A percentile compares a stretch with the other conserved stretches of the same genome.
These are phyloP conservation scores for Sclerotinia subarctica DNA, from an alignment of 2,329 filamentous ascomycete species.

Conservation along the genomic window DNA sequence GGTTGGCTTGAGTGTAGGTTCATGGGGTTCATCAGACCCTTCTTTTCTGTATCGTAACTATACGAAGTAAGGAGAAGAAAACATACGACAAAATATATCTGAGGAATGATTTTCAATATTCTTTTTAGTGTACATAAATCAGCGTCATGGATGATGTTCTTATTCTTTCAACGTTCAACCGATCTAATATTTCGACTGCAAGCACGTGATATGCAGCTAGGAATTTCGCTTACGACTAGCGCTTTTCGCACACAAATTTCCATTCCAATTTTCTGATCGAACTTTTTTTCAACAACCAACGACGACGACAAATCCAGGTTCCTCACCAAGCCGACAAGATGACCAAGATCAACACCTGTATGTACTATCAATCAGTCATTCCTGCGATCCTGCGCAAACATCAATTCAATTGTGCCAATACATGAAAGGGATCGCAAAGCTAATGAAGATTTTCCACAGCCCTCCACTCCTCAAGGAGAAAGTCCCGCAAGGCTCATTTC, in stretches of 20 bases:
- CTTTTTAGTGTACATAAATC: background rate
- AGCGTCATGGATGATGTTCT: background rate
- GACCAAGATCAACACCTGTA: conserved; percentile 67
- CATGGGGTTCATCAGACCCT: no score
- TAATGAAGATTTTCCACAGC: conserved; percentile 42
- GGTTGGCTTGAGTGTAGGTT: background rate
- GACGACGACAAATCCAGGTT: conserved; percentile 21
- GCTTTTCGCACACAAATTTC: conserved; percentile 14
- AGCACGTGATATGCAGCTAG: background rate
- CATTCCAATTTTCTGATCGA: background rate
- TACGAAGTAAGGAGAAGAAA: background rate
- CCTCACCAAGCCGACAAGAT: conserved; percentile 50
- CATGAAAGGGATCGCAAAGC: conserved; percentile 1
- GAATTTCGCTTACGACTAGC: conserved; percentile 13
- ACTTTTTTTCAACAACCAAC: conserved; percentile 15
- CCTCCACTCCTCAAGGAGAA: conserved; percentile 83
- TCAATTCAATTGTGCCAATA: background rate
- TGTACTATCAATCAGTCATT: conserved; percentile 30
- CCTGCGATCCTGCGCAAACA: conserved; percentile 1
- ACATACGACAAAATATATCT: background rate
- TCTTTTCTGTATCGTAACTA: background rate
- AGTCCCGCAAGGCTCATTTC: conserved; percentile 99
- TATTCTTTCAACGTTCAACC: background rate
- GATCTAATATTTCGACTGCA: fast-evolving
- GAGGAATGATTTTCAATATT: no score